Conservation (phyloP, 192 early-diverging fungal species). For the Coemansia sp. region DNA sequence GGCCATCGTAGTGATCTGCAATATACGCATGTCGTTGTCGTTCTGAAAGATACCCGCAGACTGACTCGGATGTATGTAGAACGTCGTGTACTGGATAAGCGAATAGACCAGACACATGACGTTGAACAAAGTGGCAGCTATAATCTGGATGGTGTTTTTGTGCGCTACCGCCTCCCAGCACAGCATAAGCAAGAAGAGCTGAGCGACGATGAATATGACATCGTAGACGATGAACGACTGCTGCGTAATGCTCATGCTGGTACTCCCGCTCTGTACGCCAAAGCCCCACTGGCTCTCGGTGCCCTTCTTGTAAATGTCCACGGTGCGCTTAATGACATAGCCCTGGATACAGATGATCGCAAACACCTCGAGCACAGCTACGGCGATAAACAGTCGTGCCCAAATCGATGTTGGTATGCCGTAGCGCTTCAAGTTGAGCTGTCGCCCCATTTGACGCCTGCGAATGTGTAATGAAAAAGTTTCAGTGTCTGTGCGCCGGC, state of each 20-base stretch:
- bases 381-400: slow-evolving; percentile 48
- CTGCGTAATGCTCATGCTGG: slow-evolving; percentile 48
- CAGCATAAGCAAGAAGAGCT: slow-evolving; percentile 80
- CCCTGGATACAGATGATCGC: slow-evolving; percentile 53
- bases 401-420: slow-evolving; percentile 53
- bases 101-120: slow-evolving; percentile 58
- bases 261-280: slow-evolving; percentile 37
- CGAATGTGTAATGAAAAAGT: background rate
- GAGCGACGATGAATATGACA: slow-evolving; percentile 82
- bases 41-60: slow-evolving; percentile 54
- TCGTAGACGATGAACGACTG: slow-evolving; percentile 72
- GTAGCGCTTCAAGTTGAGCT: slow-evolving; percentile 36
- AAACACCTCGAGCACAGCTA: slow-evolving; percentile 51
- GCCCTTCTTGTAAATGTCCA: slow-evolving; percentile 51
- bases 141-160: slow-evolving; percentile 92
- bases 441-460: slow-evolving; percentile 10
- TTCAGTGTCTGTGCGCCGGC: background rate
- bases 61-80: slow-evolving; percentile 46
- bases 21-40: slow-evolving; percentile 53
- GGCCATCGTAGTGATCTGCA: slow-evolving; percentile 53
- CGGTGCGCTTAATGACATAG: slow-evolving; percentile 53
- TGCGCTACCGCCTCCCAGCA: slow-evolving; percentile 88
- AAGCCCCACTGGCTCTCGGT: slow-evolving; percentile 53
- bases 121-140: slow-evolving; percentile 64
- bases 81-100: slow-evolving; percentile 57